phyloP scores from a whole-genome alignment of 352 stramenopile genomes.

The Peronosclerospora sorghi region DNA sequence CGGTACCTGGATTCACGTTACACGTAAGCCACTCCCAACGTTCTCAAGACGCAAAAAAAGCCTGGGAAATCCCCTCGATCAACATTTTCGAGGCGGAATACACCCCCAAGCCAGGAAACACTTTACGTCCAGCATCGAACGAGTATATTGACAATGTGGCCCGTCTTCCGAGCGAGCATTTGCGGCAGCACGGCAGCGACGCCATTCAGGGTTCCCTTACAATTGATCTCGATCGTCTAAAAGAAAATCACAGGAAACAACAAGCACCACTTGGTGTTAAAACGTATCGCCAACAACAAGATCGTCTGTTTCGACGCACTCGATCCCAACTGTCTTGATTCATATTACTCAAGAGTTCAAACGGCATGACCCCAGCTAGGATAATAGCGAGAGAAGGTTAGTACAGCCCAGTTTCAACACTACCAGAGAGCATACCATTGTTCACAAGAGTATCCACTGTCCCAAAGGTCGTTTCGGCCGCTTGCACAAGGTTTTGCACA shows the following conservation, averaged over 20 bases:
- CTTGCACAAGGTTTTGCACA: slow-evolving; percentile 46
- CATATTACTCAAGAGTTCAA: slow-evolving; percentile 84
- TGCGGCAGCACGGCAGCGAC: slow-evolving; percentile 62
- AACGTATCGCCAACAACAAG: background rate
- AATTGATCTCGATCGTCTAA: slow-evolving; percentile 88
- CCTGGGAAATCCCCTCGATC: slow-evolving; percentile 83
- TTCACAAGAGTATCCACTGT: slow-evolving; percentile 86
- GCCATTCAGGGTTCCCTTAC: slow-evolving; percentile 86
- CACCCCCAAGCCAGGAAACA: slow-evolving; percentile 76
- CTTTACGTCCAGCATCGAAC: slow-evolving; percentile 71
- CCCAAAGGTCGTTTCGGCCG: slow-evolving; percentile 49
- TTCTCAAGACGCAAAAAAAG: slow-evolving; percentile 80
- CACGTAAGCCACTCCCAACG: slow-evolving; percentile 69
- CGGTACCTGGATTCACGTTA: slow-evolving; percentile 75
- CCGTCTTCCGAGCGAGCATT: slow-evolving; percentile 62
- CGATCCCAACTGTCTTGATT: slow-evolving; percentile 88
- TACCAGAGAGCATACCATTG: too few relatives aligned
- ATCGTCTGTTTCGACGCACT: slow-evolving; percentile 1
- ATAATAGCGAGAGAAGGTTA: too few relatives aligned
- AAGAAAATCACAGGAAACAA: background rate
- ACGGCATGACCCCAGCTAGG: slow-evolving; percentile 87
- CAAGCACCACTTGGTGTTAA: background rate
- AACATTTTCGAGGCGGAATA: slow-evolving; percentile 90
- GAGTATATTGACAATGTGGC: slow-evolving; percentile 84
- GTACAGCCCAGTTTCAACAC: too few relatives aligned